These are phyloP conservation scores for Corymbia citriodora DNA, from an alignment of 441 rosid species.

Conservation along the genomic window DNA sequence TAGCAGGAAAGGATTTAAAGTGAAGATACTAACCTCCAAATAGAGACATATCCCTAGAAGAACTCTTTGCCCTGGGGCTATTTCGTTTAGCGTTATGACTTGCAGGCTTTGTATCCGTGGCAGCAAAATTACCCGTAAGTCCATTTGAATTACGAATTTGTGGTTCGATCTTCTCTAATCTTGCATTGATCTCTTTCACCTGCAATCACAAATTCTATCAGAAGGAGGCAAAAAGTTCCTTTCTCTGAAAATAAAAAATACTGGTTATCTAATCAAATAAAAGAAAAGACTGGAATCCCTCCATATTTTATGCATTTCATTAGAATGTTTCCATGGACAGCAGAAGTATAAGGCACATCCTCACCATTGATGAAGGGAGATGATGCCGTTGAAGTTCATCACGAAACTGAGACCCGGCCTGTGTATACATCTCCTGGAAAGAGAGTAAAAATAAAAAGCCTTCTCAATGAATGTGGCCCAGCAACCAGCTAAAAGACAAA, in stretches of 20 bases:
- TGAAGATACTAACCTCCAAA: conserved; percentile 63
- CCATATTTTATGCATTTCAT: background rate
- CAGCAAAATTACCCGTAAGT: conserved; percentile 36
- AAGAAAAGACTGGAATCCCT: background rate
- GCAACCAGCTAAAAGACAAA: background rate
- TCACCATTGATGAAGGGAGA: conserved; percentile 85
- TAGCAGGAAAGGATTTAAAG: conserved; percentile 3
- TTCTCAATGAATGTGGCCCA: background rate
- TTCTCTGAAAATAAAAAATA: background rate
- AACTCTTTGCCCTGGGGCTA: conserved; percentile 84
- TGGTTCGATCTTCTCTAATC: conserved; percentile 89
- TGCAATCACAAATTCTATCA: conserved; percentile 23
- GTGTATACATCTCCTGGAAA: conserved; percentile 91
- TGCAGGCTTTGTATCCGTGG: conserved; percentile 54
- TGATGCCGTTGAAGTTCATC: conserved; percentile 96
- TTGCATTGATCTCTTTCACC: conserved; percentile 96
- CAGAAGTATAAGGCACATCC: background rate
- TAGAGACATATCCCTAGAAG: conserved; percentile 69
- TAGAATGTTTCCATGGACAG: background rate
- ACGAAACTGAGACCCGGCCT: conserved; percentile 85
- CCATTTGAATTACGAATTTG: conserved; percentile 60
- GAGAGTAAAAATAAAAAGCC: background rate
- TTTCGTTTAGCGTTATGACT: conserved; percentile 60
- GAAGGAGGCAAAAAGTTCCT: background rate
- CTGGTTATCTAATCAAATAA: background rate